A percentile compares a stretch with the other conserved stretches of the same genome.
phyloP scores from a whole-genome alignment of 768 basidiomycete species.

The Podaxis sp. region DNA sequence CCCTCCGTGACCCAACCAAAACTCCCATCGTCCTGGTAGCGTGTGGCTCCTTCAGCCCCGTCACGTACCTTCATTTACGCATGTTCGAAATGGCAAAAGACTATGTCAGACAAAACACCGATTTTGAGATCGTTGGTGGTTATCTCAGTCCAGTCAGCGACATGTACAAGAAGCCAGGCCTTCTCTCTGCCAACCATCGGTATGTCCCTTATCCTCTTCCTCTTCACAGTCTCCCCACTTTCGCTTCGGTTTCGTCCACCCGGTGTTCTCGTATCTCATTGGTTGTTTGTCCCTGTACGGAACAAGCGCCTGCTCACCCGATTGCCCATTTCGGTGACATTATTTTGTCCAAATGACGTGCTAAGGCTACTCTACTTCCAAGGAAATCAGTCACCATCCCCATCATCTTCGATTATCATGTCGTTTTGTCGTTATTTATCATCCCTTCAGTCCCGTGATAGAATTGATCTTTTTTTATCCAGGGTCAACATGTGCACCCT shows the following conservation, averaged over 20 bases:
- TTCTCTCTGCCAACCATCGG: slow-evolving; percentile 86
- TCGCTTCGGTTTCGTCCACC: not conserved
- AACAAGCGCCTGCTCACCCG: not conserved
- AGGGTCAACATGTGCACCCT: slow-evolving; percentile 87
- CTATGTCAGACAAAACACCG: slow-evolving; percentile 86
- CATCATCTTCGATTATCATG: slow-evolving; percentile 3
- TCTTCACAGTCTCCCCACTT: not conserved
- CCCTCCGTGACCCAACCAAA: slow-evolving; percentile 58
- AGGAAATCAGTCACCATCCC: not conserved
- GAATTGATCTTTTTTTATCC: slow-evolving; percentile 21
- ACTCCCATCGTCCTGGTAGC: slow-evolving; percentile 93
- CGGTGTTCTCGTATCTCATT: not conserved
- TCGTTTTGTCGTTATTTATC: slow-evolving; percentile 11
- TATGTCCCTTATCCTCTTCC: slow-evolving; percentile 39
- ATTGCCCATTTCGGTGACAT: slow-evolving; percentile 15
- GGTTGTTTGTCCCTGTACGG: not conserved
- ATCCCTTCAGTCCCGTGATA: slow-evolving; percentile 17
- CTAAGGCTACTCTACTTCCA: not conserved
- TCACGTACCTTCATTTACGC: slow-evolving; percentile 95
- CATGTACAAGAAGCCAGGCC: slow-evolving; percentile 93
- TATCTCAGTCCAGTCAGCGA: slow-evolving; percentile 97
- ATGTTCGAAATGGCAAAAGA: slow-evolving; percentile 99
- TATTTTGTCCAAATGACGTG: slow-evolving; percentile 15
- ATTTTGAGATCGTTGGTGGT: slow-evolving; percentile 91
- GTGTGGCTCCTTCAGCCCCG: slow-evolving; percentile 96